Evolutionary conservation across 108 stramenopile genomes (phyloP).

Genomic region (Skeletonema grethae): DNA sequence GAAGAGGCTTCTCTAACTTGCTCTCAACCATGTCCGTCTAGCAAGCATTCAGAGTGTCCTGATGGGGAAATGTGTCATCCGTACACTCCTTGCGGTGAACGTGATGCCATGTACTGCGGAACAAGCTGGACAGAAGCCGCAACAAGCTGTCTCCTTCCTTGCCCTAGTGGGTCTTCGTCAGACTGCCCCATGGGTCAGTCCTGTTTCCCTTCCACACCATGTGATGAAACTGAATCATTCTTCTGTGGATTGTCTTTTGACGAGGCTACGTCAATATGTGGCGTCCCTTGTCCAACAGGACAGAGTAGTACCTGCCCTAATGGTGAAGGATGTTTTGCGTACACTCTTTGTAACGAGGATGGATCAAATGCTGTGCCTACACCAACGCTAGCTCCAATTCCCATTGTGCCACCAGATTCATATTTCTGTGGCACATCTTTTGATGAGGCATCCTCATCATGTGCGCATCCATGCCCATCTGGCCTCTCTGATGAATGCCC

Average conservation of each 20-base stretch:
- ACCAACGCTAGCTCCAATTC: constrained; percentile 40
- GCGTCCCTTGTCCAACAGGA: constrained; percentile 39
- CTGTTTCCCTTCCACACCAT: constrained; percentile 52
- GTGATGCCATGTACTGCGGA: constrained; percentile 53
- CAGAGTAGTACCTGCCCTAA: constrained; percentile 40
- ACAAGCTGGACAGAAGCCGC: constrained; percentile 53
- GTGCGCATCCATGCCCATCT: constrained; percentile 36
- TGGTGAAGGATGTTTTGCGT: constrained; percentile 49
- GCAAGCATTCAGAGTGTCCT: constrained; percentile 45
- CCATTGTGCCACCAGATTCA: constrained; percentile 41
- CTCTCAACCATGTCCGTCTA: constrained; percentile 38
- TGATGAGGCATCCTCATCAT: constrained; percentile 34
- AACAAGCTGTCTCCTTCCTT: constrained; percentile 42
- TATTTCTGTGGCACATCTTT: constrained; percentile 44
- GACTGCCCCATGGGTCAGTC: constrained; percentile 44
- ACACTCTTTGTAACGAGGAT: constrained; percentile 61
- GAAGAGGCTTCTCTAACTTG: constrained; percentile 50
- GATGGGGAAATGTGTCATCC: constrained; percentile 38
- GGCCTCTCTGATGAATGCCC: constrained; percentile 43
- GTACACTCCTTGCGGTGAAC: constrained; percentile 47
- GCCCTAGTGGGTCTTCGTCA: constrained; percentile 47
- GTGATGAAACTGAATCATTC: constrained; percentile 49
- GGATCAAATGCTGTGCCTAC: constrained; percentile 44
- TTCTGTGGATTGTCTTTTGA: constrained; percentile 48
- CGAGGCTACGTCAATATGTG: constrained; percentile 36